Evolutionary conservation across 768 basidiomycete species (phyloP).

Genomic region (Suillus placidus): DNA sequence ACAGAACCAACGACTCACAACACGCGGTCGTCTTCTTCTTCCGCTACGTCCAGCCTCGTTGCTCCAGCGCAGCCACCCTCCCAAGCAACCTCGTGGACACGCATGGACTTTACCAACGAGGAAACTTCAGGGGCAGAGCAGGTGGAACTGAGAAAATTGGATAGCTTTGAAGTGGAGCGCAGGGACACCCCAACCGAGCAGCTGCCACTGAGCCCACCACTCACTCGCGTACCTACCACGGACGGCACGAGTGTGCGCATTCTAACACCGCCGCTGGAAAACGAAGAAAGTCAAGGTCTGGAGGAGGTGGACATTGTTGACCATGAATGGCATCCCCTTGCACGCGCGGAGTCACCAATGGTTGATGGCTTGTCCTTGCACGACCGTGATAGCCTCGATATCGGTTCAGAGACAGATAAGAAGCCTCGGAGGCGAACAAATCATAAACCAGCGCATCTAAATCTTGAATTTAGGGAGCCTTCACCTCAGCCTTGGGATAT

Average conservation of each 20-base stretch:
- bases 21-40: conserved; percentile 13
- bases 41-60: conserved; percentile 20
- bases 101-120: conserved; percentile 15
- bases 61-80: conserved; percentile 21
- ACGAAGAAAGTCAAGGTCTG: conserved; percentile 5
- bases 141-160: conserved; percentile 7
- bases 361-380: conserved; percentile 20
- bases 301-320: conserved; percentile 26
- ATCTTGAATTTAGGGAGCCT: conserved; percentile 50
- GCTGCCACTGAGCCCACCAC: conserved; percentile 35
- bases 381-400: conserved; percentile 16
- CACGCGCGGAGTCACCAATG: conserved; percentile 14
- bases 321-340: conserved; percentile 31
- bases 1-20: conserved; percentile 5
- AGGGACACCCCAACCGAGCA: conserved; percentile 18
- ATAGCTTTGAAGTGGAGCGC: not conserved
- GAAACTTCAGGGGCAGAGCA: conserved; percentile 11
- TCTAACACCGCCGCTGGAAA: conserved; percentile 9
- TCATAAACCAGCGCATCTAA: conserved; percentile 47
- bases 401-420: conserved; percentile 22
- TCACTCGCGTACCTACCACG: conserved; percentile 29
- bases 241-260: conserved; percentile 13
- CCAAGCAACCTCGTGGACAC: conserved; percentile 32
- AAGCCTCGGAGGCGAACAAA: conserved; percentile 34
- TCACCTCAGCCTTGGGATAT: conserved; percentile 73